A percentile compares a stretch with the other conserved stretches of the same genome.
These are phyloP conservation scores for Candida sp. DNA, from an alignment of 1,139 yeast genomes.

Conservation along the genomic window DNA sequence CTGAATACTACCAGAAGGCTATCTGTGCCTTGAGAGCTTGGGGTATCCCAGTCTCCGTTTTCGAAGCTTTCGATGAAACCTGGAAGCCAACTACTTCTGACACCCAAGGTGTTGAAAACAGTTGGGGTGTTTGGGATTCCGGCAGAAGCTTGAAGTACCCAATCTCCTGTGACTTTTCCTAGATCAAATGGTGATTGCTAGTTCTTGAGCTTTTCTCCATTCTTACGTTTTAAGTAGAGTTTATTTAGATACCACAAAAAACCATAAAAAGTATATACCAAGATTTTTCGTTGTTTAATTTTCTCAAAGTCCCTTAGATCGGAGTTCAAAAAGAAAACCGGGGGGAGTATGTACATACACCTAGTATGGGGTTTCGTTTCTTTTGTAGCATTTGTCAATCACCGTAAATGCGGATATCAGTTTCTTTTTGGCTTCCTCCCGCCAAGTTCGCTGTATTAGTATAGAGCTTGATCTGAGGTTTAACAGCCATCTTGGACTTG, in stretches of 20 bases:
- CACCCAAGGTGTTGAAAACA: constrained; percentile 82
- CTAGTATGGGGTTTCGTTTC: no score
- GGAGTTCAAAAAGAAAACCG: no score
- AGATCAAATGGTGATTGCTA: background rate
- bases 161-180: constrained; percentile 55
- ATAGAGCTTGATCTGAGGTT: no score
- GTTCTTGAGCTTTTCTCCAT: background rate
- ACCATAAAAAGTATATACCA: no score
- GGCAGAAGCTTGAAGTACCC: constrained; percentile 60
- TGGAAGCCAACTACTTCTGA: constrained; percentile 96
- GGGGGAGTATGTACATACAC: no score
- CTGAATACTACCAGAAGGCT: constrained; percentile 82
- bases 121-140: constrained; percentile 89
- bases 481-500: no score
- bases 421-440: no score
- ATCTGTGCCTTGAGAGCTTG: constrained; percentile 93
- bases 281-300: no score
- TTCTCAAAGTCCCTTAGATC: no score
- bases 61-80: constrained; percentile 94
- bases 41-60: constrained; percentile 92
- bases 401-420: no score
- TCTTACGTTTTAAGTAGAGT: background rate
- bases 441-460: no score
- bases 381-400: no score
- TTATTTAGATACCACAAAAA: background rate